Conservation (phyloP, 176 grass and related monocot species). For the Zea luxurians region DNA sequence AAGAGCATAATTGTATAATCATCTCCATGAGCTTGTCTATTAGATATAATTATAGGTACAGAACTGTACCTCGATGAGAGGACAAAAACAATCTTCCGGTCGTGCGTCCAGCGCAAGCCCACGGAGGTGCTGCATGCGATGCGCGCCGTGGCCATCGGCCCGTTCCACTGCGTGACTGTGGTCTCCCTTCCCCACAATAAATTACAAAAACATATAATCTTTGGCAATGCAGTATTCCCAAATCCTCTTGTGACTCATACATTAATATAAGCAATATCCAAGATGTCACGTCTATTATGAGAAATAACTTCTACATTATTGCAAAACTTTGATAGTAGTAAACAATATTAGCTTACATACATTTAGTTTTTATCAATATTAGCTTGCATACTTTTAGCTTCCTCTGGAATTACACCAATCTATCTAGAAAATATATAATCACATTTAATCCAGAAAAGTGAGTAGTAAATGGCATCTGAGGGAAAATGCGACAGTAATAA, state of each 20-base stretch:
- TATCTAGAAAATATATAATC: neutral
- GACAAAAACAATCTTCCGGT: constrained; percentile 46
- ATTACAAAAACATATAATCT: constrained; percentile 1
- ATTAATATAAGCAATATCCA: neutral
- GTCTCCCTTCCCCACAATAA: too few relatives aligned
- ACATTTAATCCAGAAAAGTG: constrained; percentile 8
- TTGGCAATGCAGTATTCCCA: neutral
- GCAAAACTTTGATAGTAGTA: neutral
- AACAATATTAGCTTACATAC: too few relatives aligned
- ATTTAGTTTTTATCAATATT: too few relatives aligned
- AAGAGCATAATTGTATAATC: too few relatives aligned
- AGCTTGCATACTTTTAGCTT: constrained; percentile 8
- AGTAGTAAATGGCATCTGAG: constrained; percentile 14
- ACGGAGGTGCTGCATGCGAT: constrained; percentile 37
- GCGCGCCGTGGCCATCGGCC: constrained; percentile 56
- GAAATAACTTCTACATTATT: constrained; percentile 15
- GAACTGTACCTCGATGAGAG: too few relatives aligned
- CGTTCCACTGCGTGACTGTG: too few relatives aligned
- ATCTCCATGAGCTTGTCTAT: too few relatives aligned
- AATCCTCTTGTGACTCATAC: constrained; percentile 10
- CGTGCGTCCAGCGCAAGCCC: constrained; percentile 18
- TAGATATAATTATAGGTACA: too few relatives aligned
- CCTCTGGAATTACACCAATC: neutral
- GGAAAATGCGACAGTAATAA: neutral
- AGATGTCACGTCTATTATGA: neutral